Evolutionary conservation across 768 basidiomycete species (phyloP).

Genomic region (Pulveroboletus ravenelii): DNA sequence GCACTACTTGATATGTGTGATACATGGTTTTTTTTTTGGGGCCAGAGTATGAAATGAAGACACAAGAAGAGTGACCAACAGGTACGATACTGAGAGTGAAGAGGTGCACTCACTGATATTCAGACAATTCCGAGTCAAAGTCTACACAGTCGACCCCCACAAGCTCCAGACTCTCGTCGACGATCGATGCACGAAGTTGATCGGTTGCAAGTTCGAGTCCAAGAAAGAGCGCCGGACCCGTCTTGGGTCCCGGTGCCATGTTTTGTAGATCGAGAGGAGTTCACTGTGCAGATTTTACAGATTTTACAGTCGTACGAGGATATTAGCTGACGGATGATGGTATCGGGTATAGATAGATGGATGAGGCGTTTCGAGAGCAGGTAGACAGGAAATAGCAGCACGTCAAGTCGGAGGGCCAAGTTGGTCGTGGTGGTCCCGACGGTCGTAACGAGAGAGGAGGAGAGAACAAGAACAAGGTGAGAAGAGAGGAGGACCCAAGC

Average conservation of each 20-base stretch:
- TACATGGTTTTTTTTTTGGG: conserved; percentile 13
- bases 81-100: not conserved
- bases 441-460: conserved; percentile 25
- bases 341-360: conserved; percentile 29
- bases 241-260: conserved; percentile 37
- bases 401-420: conserved; percentile 1
- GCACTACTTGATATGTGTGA: conserved; percentile 9
- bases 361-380: conserved; percentile 10
- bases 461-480: conserved; percentile 10
- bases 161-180: conserved; percentile 78
- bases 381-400: conserved; percentile 6
- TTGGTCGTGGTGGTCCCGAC: conserved; percentile 18
- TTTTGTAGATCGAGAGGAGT: conserved; percentile 6
- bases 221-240: conserved; percentile 60
- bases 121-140: conserved; percentile 73
- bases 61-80: not conserved
- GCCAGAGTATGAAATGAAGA: not conserved
- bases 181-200: conserved; percentile 76
- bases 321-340: conserved; percentile 20
- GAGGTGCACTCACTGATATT: conserved; percentile 65
- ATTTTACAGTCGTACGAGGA: conserved; percentile 3
- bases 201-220: conserved; percentile 84
- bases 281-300: conserved; percentile 4
- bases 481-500: conserved; percentile 10
- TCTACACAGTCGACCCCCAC: conserved; percentile 80